Evolutionary conservation across 345 rosid species (phyloP), one percentile per base, ranked within the genome.

Genomic region (Arabis alpina): DNA sequence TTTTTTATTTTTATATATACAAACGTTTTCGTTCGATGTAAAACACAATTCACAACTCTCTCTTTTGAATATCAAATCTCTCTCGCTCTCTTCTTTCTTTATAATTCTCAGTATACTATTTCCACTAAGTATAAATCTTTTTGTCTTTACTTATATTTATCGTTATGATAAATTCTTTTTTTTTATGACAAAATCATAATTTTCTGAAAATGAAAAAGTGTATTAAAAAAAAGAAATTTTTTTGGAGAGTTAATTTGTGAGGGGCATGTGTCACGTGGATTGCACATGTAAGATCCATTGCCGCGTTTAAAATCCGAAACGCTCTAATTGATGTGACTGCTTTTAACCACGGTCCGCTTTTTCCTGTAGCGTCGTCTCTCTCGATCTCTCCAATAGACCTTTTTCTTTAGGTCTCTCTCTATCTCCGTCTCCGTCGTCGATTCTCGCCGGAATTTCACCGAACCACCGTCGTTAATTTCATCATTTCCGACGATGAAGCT

Each of bases 401-500:
- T 27, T 43, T 66, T 66, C 23, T 64, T 68, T 74, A 76, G 82
- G 82, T 50, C 45, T 54, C 79, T 81, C 32, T 65, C 41, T 14
- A 4, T 28, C 32, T 19, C 8, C 28, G 27, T 49, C 62, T 41
- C 32, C 23, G 50, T 50, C 76, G 50, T 27, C 52, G 32, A 10
- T 41, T 66, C 11, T 50, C 57, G 34, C 56, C 54, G 52, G 49
- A 16, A 19, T 63, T 68, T 52, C 10, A 69, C 45, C 68, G 28
- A 45, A 30, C 53, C 58, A 55, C 24, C 57, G 47, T 41, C 54
- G 55, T 71, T 64, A 39, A 75, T 72, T 36, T 66, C 47, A 3
- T 8, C 32, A 4, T 34, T 62, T 55, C 69, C 41, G 66, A 73
- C 71, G 81, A 76, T 94, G 99, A 94, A 94, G 92, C 98, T 94